A percentile compares a stretch with the other conserved stretches of the same genome.
Conservation (phyloP, 148 eudicot species). For the Rhododendron mucronatum region DNA sequence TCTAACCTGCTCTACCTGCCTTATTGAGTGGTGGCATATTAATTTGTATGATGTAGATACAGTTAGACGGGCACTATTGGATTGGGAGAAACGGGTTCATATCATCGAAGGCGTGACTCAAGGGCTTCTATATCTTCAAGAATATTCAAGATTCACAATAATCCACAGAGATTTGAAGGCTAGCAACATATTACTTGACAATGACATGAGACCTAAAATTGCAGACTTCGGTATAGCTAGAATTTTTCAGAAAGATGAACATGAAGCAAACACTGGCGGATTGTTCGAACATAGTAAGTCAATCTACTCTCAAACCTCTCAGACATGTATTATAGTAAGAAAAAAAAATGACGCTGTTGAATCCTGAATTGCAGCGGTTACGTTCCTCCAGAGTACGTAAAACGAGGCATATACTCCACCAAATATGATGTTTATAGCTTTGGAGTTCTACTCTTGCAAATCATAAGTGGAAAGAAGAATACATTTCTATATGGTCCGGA, state of each 20-base stretch:
- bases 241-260: constrained; percentile 32
- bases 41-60: constrained; percentile 22
- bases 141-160: constrained; percentile 36
- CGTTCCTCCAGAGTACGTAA: constrained; percentile 42
- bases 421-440: constrained; percentile 40
- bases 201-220: constrained; percentile 31
- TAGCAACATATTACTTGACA: constrained; percentile 35
- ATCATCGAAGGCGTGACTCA: constrained; percentile 41
- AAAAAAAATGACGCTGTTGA: background rate
- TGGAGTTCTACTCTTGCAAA: constrained; percentile 36
- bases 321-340: background rate
- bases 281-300: constrained; percentile 46
- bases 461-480: constrained; percentile 35
- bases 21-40: background rate
- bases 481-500: constrained; percentile 16
- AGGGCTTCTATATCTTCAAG: constrained; percentile 48
- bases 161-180: constrained; percentile 39
- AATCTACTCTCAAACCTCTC: background rate
- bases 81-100: constrained; percentile 33
- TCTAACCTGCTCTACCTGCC: background rate
- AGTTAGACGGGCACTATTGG: constrained; percentile 14
- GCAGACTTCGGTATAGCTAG: constrained; percentile 47
- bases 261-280: constrained; percentile 36
- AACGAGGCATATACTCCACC: constrained; percentile 36
- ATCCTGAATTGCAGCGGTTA: constrained; percentile 25